A percentile compares a stretch with the other conserved stretches of the same genome.
phyloP scores from a whole-genome alignment of 108 stramenopile genomes.

The Chaetoceros muelleri region DNA sequence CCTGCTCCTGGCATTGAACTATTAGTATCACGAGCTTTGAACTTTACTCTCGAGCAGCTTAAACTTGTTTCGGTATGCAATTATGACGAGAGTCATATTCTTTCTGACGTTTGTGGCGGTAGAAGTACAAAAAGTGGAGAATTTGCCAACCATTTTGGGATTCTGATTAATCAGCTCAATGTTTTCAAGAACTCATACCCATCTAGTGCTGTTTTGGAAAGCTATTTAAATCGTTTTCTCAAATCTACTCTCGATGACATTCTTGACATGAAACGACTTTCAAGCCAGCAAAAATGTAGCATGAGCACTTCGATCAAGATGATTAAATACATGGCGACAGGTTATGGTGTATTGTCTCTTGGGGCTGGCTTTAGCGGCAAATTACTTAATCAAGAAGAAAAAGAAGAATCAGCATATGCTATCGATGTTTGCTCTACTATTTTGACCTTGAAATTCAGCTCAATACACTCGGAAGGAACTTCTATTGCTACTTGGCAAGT shows the following conservation, averaged over 20 bases:
- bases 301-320: conserved; percentile 2
- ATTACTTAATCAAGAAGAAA: background rate
- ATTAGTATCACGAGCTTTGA: conserved; percentile 40
- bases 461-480: background rate
- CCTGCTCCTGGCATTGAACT: conserved; percentile 62
- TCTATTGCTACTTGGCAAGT: background rate
- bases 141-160: conserved; percentile 26
- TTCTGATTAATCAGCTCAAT: conserved; percentile 35
- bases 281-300: background rate
- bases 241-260: background rate
- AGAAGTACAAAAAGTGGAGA: background rate
- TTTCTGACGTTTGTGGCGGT: conserved; percentile 9
- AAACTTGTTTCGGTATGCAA: conserved; percentile 15
- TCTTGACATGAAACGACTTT: background rate
- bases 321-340: conserved; percentile 19
- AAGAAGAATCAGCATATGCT: conserved; percentile 9
- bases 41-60: conserved; percentile 48
- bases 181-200: conserved; percentile 45
- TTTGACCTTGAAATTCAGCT: conserved; percentile 15
- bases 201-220: conserved; percentile 31
- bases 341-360: conserved; percentile 57
- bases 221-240: background rate
- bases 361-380: conserved; percentile 28
- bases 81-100: conserved; percentile 4
- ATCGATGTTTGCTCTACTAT: conserved; percentile 7